Evolutionary conservation across 1,284 basidiomycete species (phyloP), one percentile per base, ranked within the genome.

Genomic region (Cutaneotrichosporon dermatis): DNA sequence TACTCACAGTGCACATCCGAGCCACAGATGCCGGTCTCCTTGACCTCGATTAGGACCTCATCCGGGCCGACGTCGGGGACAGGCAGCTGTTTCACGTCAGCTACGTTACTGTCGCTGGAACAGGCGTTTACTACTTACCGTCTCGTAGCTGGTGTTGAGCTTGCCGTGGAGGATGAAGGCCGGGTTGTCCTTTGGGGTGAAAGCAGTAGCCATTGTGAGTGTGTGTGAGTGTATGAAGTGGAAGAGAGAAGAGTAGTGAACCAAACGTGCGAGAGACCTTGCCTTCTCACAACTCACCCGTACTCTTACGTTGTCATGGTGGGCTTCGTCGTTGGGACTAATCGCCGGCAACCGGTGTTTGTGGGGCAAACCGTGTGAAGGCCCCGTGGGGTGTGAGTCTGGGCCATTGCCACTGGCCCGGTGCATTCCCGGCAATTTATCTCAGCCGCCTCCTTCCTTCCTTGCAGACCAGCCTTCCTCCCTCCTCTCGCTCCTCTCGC

Each of bases 11-110:
- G 74, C 76, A 88, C 89, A 83, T 94, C 91, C 51, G 88, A 91
- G 44, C 91, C 90, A 76, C 92, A 95, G 66, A 94, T 91, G 56
- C 91, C 90, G n/a, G 92, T 93, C 79, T 95, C 93, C 77, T 90
- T 89, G 48, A 97, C 88, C 69, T 89, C 84, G 51, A 98, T 85
- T 37, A 97, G 85, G 48, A 94, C 92, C 69, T 96, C 88, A 69
- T 89, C 82, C 55, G 83, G 83, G 25, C 82, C 81, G 63, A 90
- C 88, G 59, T 88, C 82, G 35, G 90, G 91, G 60, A 96, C 84
- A 5, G 88, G 86, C 4, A 89, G 82, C 66, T 90, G 41, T n/a
- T 84, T 34, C 16, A 11, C 16, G 51, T 54, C 37, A 51, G 79
- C 61, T 75, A 25, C 25, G 25, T 25, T 25, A 25, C 25, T 25